Evolutionary conservation across 108 stramenopile genomes (phyloP), one percentile per base, ranked within the genome.

Genomic region (Skeletonema tropicum): DNA sequence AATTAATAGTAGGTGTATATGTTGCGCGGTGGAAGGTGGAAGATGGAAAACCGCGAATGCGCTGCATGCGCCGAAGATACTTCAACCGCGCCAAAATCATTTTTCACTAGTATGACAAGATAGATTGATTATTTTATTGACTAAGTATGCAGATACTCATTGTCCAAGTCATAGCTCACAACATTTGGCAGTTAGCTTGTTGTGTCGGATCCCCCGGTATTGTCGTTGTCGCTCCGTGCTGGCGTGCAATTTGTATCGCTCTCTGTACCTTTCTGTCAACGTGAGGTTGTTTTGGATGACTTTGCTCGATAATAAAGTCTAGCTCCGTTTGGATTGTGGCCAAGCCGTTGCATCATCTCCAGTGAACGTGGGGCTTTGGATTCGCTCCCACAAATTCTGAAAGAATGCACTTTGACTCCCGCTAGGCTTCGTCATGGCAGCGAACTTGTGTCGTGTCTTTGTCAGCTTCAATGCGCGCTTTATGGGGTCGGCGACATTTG

Each of bases 391-490:
- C 1, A 81, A 14, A 17, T 70, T 48, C n/a, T 31, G 52, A 48
- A 68, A 75, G 64, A 81, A 81, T 0, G 70, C 19, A 25, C 68
- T 14, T 31, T 75, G 80, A 15, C 64, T 33, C 1, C 80, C 70
- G 31, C 33, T 29, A n/a, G 69, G 63, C 38, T 70, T 81, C 1
- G 42, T 21, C 6, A 60, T 15, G 23, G 66, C 64, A 13, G 74
- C 52, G 10, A 31, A 17, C 38, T 74, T 74, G 39, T 81, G 80
- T 17, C 26, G 60, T 12, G 65, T n/a, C 57, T 81, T 74, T 0
- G 74, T 62, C 26, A 70, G n/a, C 38, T 81, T 81, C 48, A 79
- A 38, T 62, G 71, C 66, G 17, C 66, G 19, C 17, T 64, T 57
- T 9, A 76, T 29, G 5, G 30, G 17, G 26, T 48, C 57, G 1